A percentile compares a stretch with the other conserved stretches of the same genome.
Evolutionary conservation across 73 alveolate species (phyloP).

Genomic region (Paramecium biaurelia): DNA sequence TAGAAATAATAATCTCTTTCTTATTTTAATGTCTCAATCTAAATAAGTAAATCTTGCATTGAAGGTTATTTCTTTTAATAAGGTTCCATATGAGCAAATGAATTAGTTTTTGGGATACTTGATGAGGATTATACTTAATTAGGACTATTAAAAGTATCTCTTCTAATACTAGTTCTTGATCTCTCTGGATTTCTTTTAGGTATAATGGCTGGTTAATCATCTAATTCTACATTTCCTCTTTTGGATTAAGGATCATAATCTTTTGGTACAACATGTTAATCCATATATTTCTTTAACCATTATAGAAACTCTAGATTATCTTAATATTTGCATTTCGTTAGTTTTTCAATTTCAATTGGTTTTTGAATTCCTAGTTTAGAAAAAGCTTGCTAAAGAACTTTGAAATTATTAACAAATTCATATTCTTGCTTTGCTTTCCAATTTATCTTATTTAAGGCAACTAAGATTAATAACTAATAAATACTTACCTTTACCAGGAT

Average conservation of each 20-base stretch:
- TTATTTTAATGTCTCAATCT: slow-evolving; percentile 19
- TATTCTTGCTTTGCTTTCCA: slow-evolving; percentile 65
- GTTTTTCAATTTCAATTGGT: slow-evolving; percentile 58
- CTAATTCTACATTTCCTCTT: slow-evolving; percentile 55
- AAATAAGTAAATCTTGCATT: neutral
- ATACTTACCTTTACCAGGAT: slow-evolving; percentile 51
- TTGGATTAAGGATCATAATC: slow-evolving; percentile 57
- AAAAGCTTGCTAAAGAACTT: slow-evolving; percentile 37
- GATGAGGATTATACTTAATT: neutral
- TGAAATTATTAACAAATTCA: slow-evolving; percentile 62
- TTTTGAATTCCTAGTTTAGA: slow-evolving; percentile 54
- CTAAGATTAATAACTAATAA: neutral
- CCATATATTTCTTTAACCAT: slow-evolving; percentile 62
- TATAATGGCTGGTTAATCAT: neutral
- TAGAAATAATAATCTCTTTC: slow-evolving; percentile 57
- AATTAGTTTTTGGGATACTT: neutral
- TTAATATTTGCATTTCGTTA: slow-evolving; percentile 59
- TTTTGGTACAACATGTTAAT: slow-evolving; percentile 39
- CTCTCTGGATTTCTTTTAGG: neutral
- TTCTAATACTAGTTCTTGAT: neutral
- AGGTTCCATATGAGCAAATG: neutral
- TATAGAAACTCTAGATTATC: slow-evolving; percentile 59
- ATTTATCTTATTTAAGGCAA: slow-evolving; percentile 42
- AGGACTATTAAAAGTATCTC: neutral
- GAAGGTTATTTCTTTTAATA: neutral